phyloP scores from a whole-genome alignment of 768 basidiomycete species.

The Leccinum variicolor region DNA sequence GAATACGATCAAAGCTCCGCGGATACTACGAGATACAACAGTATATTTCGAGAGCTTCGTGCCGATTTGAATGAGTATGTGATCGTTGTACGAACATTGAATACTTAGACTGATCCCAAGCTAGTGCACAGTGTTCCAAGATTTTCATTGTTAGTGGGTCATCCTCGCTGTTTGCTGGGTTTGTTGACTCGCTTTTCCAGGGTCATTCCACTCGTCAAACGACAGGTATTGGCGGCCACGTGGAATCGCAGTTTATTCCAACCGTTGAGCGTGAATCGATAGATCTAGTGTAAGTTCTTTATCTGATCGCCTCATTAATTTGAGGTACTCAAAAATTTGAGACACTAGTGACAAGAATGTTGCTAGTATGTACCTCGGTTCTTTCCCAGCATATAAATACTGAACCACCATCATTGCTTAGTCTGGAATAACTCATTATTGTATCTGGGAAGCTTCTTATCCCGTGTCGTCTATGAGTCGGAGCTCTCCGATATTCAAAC shows the following conservation, averaged over 20 bases:
- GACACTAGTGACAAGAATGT: conserved; percentile 32
- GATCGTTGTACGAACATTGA: background rate
- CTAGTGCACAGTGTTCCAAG: conserved; percentile 59
- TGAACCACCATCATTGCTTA: background rate
- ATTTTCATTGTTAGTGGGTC: conserved; percentile 70
- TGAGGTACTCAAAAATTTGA: background rate
- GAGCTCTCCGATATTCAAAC: background rate
- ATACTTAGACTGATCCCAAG: conserved; percentile 2
- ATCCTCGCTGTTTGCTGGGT: background rate
- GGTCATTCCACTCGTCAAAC: conserved; percentile 12
- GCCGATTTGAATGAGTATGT: conserved; percentile 14
- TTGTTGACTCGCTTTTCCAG: background rate
- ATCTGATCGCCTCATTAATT: background rate
- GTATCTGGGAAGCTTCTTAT: background rate
- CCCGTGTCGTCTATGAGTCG: background rate
- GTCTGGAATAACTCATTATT: background rate
- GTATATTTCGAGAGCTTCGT: conserved; percentile 6
- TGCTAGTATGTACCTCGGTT: conserved; percentile 43
- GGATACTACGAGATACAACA: background rate
- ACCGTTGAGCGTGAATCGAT: conserved; percentile 12
- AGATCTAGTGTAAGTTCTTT: conserved; percentile 7
- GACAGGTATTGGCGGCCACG: conserved; percentile 10
- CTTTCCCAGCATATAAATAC: no score
- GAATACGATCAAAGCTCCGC: conserved; percentile 1
- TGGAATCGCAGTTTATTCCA: conserved; percentile 7